These are phyloP conservation scores for Apostasia shenzhenica DNA, from an alignment of 106 monocot genomes.

Conservation along the genomic window DNA sequence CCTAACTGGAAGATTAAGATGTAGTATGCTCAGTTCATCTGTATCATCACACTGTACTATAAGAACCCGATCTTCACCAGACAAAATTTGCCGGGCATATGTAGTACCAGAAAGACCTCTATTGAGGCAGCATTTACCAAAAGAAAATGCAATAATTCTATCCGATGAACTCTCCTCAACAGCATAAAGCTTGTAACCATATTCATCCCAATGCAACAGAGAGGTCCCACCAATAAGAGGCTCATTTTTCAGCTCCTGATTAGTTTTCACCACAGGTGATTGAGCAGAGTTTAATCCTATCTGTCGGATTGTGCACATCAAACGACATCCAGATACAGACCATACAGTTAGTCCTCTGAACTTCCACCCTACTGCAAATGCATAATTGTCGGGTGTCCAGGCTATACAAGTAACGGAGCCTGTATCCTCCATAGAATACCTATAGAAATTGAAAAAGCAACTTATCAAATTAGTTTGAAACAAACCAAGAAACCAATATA, in stretches of 20 bases:
- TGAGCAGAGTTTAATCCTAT: slow-evolving; percentile 66
- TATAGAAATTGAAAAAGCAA: slow-evolving; percentile 16
- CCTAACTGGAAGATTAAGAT: slow-evolving; percentile 94
- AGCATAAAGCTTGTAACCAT: slow-evolving; percentile 91
- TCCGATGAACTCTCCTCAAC: slow-evolving; percentile 73
- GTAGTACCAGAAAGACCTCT: slow-evolving; percentile 92
- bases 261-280: slow-evolving; percentile 75
- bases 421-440: slow-evolving; percentile 96
- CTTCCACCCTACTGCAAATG: slow-evolving; percentile 96
- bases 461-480: neutral
- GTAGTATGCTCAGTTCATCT: slow-evolving; percentile 86
- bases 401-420: slow-evolving; percentile 86
- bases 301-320: slow-evolving; percentile 98
- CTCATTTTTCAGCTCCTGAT: slow-evolving; percentile 67
- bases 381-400: slow-evolving; percentile 96
- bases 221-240: slow-evolving; percentile 84
- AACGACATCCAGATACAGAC: slow-evolving; percentile 95
- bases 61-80: slow-evolving; percentile 92
- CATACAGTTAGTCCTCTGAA: slow-evolving; percentile 95
- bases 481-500: neutral
- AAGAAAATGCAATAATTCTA: slow-evolving; percentile 83
- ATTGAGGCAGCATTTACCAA: slow-evolving; percentile 91
- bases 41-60: slow-evolving; percentile 83
- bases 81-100: slow-evolving; percentile 81
- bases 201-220: slow-evolving; percentile 87